Percentiles rank a stretch among this genome's conserved stretches.
Evolutionary conservation across 2,329 filamentous ascomycete species (phyloP).

Genomic region (Dothideomycetidae sp.): DNA sequence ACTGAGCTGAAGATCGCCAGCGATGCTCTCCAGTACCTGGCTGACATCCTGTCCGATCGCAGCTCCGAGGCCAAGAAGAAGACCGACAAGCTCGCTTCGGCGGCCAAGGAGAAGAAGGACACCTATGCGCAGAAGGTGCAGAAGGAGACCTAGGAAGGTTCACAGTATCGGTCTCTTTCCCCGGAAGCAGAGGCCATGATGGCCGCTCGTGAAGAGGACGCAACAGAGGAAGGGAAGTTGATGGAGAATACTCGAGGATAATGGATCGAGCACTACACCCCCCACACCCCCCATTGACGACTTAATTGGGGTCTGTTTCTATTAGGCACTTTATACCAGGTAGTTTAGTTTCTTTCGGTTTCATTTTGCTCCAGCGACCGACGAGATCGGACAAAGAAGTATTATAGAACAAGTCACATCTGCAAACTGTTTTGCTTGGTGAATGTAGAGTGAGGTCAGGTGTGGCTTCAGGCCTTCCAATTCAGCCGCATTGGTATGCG

Average conservation of each 20-base stretch:
- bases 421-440: background rate
- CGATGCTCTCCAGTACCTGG: conserved; percentile 21
- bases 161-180: too few species aligned
- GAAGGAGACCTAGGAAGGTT: conserved; percentile 10
- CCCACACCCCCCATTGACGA: too few species aligned
- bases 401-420: background rate
- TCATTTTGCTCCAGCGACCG: background rate
- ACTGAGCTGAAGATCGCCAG: conserved; percentile 22
- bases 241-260: too few species aligned
- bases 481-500: background rate
- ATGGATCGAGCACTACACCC: background rate
- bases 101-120: conserved; percentile 17
- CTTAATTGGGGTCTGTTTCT: too few species aligned
- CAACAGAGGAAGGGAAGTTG: too few species aligned
- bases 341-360: background rate
- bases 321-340: background rate
- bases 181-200: background rate
- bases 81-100: conserved; percentile 17
- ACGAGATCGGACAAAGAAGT: background rate
- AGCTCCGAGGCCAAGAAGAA: conserved; percentile 24
- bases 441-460: too few species aligned
- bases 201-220: background rate
- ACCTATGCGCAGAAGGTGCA: conserved; percentile 19
- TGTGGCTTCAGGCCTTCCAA: too few species aligned
- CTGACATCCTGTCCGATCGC: conserved; percentile 21